phyloP scores from a whole-genome alignment of 371 early-diverging fungal species.

The Apophysomyces trapeziformis region DNA sequence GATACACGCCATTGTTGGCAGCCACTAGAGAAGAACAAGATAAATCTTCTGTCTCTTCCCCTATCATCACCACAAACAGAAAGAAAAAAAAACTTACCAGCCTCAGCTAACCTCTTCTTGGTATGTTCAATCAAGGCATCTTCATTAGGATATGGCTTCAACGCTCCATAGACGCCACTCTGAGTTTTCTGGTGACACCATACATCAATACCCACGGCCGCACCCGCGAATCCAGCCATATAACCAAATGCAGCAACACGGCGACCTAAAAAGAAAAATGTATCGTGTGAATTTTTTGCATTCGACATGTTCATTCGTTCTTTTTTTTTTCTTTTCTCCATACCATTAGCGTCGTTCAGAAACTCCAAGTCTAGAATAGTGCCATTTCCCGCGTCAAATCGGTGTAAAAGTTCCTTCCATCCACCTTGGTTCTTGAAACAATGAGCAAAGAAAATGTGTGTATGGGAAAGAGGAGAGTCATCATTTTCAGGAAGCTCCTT shows the following conservation, averaged over 20 bases:
- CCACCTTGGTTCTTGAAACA: constrained; percentile 96
- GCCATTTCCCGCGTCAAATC: constrained; percentile 89
- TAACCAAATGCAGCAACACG: constrained; percentile 98
- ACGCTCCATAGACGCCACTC: constrained; percentile 62
- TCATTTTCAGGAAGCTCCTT: constrained; percentile 98
- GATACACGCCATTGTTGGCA: constrained; percentile 64
- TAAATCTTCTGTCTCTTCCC: background rate
- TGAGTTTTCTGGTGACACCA: constrained; percentile 84
- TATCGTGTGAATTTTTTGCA: background rate
- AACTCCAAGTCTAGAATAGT: constrained; percentile 94
- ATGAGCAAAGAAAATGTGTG: constrained; percentile 97
- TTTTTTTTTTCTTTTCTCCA: constrained; percentile 17
- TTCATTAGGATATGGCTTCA: constrained; percentile 88
- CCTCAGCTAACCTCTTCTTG: constrained; percentile 70
- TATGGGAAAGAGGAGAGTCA: constrained; percentile 87
- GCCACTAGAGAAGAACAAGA: constrained; percentile 28
- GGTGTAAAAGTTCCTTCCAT: constrained; percentile 86
- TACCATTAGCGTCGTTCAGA: constrained; percentile 77
- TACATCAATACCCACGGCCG: constrained; percentile 90
- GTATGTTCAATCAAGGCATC: constrained; percentile 74
- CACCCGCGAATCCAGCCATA: constrained; percentile 96
- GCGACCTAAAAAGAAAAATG: constrained; percentile 57
- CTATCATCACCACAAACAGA: background rate
- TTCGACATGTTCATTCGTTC: background rate
- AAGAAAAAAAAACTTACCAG: constrained; percentile 52